Base-by-base conservation (phyloP, 805 yeast genomes). In the Starmerella bombi region DNA sequence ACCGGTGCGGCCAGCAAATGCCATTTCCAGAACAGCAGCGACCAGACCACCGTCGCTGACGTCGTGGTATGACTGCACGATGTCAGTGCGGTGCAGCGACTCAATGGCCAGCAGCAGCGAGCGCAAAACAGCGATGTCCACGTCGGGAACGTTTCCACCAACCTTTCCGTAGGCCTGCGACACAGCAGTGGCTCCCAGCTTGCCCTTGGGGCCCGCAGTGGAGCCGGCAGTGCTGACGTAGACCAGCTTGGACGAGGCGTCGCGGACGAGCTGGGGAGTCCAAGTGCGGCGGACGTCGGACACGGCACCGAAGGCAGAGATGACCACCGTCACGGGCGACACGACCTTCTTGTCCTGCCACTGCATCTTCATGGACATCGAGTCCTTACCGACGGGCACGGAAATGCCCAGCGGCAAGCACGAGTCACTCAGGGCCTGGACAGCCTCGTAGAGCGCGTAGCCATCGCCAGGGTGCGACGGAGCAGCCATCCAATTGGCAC, bases 401-500 rank as follows among this genome's bases (percentile, higher is more conserved):
- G 93, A 71, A 46, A 91, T 65, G 33, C 93, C 96, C 50, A 91
- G 71, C 44, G 74, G 88, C 18, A 97, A 96, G 64, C 98, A 91
- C 54, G 93, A 69, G 50, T 84, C 96, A 51, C 96, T 95, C 55
- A 91, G 76, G 4, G 97, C 97, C 63, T 85, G 86, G 35, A 91
- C 98, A 35, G 96, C 98, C 62, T 85, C 95, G 59, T 88, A 91
- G 47, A 91, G 68, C 48, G 84, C 86, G 38, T 93, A 71, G 46
- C 98, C 98, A 63, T 91, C 98, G 55, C 97, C 97, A 18, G 74
- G 75, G 55, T 86, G 93, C 27, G 88, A 70, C 21, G 98, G 94
- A 37, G 97, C 86, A 9, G 95, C 77, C 99, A 91, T 91, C 99
- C 99, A 91, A 67, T 91, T 91, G 34, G 99, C 99, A 38, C 94